Conservation (phyloP, 768 basidiomycete species). For the Coprinopsis marcescibilis region DNA sequence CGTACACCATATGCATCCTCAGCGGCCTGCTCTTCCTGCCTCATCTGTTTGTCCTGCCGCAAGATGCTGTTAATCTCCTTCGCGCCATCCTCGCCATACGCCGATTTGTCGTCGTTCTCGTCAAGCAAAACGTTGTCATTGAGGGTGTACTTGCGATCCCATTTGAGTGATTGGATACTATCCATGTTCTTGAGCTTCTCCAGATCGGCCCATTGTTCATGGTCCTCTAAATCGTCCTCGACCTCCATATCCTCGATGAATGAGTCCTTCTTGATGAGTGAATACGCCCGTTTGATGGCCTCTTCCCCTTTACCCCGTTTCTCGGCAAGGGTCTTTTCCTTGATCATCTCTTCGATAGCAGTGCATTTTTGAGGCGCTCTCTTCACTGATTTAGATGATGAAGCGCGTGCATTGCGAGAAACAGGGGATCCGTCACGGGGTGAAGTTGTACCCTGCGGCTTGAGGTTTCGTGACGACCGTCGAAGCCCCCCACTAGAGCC, state of each 20-base stretch:
- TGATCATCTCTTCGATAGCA: conserved; percentile 50
- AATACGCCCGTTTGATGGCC: conserved; percentile 37
- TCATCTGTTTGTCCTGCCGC: conserved; percentile 29
- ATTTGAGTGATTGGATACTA: conserved; percentile 6
- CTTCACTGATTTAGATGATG: conserved; percentile 4
- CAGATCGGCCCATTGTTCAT: background rate
- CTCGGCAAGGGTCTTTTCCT: conserved; percentile 42
- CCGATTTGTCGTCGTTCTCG: conserved; percentile 27
- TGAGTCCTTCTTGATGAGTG: conserved; percentile 22
- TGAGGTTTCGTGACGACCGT: background rate
- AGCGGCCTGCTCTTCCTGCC: conserved; percentile 18
- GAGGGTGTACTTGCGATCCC: conserved; percentile 1
- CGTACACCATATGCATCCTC: conserved; percentile 10
- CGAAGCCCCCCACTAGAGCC: background rate
- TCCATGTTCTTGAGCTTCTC: background rate
- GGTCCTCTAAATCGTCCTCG: conserved; percentile 6
- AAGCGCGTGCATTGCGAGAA: background rate
- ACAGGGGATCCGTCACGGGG: background rate
- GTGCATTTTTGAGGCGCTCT: conserved; percentile 11
- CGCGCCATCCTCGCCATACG: conserved; percentile 36
- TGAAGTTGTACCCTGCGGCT: background rate
- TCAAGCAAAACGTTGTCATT: conserved; percentile 20
- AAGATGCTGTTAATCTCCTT: conserved; percentile 42
- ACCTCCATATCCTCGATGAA: conserved; percentile 23
- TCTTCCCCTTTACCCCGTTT: conserved; percentile 33